Conservation (phyloP, 2,329 filamentous ascomycete species). For the Xylariaceae sp. region DNA sequence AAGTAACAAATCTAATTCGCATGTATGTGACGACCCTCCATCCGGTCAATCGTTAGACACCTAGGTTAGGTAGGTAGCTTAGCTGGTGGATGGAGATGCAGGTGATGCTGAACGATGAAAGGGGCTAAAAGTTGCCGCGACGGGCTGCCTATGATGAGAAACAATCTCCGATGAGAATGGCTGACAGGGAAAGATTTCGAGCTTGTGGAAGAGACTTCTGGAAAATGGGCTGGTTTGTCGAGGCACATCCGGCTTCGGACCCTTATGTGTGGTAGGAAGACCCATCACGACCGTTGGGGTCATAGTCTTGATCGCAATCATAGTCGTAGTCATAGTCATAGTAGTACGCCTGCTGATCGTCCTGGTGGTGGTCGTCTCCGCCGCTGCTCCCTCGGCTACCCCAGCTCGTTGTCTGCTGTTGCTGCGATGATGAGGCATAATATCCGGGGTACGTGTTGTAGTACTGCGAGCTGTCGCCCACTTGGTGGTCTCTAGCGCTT, state of each 20-base stretch:
- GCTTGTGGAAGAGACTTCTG: background rate
- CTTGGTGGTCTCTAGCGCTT: constrained; percentile 18
- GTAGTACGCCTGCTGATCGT: constrained; percentile 17
- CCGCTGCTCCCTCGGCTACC: constrained; percentile 21
- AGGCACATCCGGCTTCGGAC: too few species aligned
- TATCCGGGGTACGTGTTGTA: constrained; percentile 23
- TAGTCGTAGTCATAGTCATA: constrained; percentile 14
- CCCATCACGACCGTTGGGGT: constrained; percentile 16
- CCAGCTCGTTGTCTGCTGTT: constrained; percentile 27
- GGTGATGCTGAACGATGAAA: too few species aligned
- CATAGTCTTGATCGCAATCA: constrained; percentile 15
- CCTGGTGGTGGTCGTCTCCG: constrained; percentile 21
- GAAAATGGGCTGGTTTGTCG: too few species aligned
- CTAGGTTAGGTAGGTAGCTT: too few species aligned
- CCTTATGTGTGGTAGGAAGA: constrained; percentile 13
- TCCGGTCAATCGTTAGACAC: too few species aligned
- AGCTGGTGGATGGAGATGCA: too few species aligned
- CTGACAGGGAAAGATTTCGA: too few species aligned
- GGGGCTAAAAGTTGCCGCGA: too few species aligned
- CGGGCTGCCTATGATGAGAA: too few species aligned
- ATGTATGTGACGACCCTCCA: too few species aligned
- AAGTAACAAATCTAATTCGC: too few species aligned
- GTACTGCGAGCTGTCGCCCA: constrained; percentile 19
- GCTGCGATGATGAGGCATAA: constrained; percentile 25
- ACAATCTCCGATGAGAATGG: too few species aligned